These are phyloP conservation scores for Hysterium pulicare DNA, from an alignment of 2,329 filamentous ascomycete species.

Conservation along the genomic window DNA sequence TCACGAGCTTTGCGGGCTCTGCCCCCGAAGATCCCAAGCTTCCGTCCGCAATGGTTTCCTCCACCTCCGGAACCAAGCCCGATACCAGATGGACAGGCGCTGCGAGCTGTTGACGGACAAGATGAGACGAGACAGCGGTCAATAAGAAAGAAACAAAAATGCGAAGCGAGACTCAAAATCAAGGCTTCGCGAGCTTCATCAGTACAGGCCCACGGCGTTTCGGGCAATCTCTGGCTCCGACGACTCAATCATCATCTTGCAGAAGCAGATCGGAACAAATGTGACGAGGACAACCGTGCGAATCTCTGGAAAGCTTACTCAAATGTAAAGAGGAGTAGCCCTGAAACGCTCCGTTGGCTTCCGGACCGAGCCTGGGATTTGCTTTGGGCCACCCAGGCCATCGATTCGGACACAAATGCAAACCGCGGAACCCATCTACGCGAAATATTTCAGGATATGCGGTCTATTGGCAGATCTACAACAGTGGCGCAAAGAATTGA, in stretches of 20 bases:
- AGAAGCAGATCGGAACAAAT: not conserved
- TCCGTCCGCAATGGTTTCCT: not conserved
- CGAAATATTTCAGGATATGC: constrained; percentile 29
- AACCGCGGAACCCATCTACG: constrained; percentile 17
- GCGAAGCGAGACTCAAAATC: too few species aligned
- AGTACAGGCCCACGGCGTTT: too few species aligned
- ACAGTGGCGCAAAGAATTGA: constrained; percentile 19
- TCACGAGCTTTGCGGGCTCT: not conserved
- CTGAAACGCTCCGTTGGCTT: constrained; percentile 16
- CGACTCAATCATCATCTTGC: not conserved
- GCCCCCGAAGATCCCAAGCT: not conserved
- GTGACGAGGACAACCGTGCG: not conserved
- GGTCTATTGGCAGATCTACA: constrained; percentile 9
- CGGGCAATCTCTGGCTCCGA: not conserved
- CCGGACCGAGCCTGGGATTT: constrained; percentile 31
- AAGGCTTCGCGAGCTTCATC: too few species aligned
- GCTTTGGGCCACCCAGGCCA: constrained; percentile 28
- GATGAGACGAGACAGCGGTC: too few species aligned
- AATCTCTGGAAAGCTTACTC: constrained; percentile 32
- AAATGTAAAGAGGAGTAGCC: constrained; percentile 16
- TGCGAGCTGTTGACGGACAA: not conserved
- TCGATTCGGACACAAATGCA: constrained; percentile 8
- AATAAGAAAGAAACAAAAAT: too few species aligned
- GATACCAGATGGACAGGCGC: not conserved
- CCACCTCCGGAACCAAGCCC: not conserved